Evolutionary conservation across 1,284 basidiomycete species (phyloP).

Genomic region (Microbotryum violaceum): DNA sequence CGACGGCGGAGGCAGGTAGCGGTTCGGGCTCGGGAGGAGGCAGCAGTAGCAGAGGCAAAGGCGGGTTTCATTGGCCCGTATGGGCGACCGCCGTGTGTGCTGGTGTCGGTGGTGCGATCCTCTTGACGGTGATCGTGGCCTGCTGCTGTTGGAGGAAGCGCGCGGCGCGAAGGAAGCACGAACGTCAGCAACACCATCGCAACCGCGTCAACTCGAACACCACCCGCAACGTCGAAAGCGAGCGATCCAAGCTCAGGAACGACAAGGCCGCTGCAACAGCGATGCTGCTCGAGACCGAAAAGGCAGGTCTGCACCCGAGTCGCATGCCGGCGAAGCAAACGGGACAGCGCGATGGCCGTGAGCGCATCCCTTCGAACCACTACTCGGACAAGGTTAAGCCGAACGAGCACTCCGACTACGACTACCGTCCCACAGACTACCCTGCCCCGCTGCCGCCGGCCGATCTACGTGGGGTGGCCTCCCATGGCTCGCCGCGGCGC

Average conservation of each 20-base stretch:
- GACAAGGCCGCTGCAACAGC: neutral
- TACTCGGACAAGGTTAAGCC: too few species aligned
- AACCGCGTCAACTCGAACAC: neutral
- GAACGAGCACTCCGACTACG: too few species aligned
- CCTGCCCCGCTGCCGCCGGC: too few species aligned
- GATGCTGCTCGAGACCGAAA: neutral
- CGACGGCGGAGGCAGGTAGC: neutral
- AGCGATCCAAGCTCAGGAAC: neutral
- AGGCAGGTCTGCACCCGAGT: neutral
- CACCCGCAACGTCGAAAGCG: neutral
- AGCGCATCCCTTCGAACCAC: neutral
- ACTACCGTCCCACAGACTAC: too few species aligned
- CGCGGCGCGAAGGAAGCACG: neutral
- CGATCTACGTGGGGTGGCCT: too few species aligned
- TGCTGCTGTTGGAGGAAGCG: constrained; percentile 9
- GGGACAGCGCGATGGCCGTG: neutral
- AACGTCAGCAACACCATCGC: neutral
- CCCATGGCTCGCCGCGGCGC: too few species aligned
- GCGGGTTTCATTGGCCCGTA: constrained; percentile 9
- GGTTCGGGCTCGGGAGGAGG: constrained; percentile 2
- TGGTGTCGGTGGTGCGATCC: constrained; percentile 6
- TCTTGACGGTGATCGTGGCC: constrained; percentile 9
- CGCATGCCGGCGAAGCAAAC: neutral
- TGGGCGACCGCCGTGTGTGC: constrained; percentile 26
- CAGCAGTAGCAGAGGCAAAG: neutral